phyloP scores from a whole-genome alignment of 2,329 filamentous ascomycete species.

The Trichothecium roseum region DNA sequence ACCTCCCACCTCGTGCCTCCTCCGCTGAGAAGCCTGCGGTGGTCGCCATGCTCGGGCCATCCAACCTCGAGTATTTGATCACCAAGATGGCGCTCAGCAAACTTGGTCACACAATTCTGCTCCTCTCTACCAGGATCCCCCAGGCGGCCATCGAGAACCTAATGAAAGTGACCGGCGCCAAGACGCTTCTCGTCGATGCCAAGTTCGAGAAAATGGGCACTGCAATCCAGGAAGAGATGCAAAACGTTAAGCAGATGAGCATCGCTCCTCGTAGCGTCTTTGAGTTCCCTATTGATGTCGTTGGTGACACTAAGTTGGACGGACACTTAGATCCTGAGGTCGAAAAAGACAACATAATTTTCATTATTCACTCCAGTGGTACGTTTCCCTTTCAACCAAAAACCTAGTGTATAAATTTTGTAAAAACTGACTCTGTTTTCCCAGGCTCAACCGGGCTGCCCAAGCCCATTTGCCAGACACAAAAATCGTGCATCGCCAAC shows the following conservation, averaged over 20 bases:
- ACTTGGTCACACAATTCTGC: conserved; percentile 39
- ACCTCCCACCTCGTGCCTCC: conserved; percentile 10
- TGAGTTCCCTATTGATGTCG: conserved; percentile 9
- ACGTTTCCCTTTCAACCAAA: too few relatives aligned
- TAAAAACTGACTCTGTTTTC: background rate
- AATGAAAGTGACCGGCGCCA: conserved; percentile 13
- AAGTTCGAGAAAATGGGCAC: conserved; percentile 12
- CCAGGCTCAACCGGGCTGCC: conserved; percentile 50
- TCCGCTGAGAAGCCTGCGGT: conserved; percentile 19
- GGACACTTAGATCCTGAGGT: conserved; percentile 2
- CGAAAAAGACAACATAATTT: conserved; percentile 14
- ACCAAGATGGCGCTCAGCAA: conserved; percentile 42
- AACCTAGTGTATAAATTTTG: too few relatives aligned
- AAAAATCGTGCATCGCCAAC: conserved; percentile 37
- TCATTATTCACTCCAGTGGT: conserved; percentile 20
- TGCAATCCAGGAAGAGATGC: conserved; percentile 8
- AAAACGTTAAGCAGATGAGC: conserved; percentile 11
- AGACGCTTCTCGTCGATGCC: conserved; percentile 14
- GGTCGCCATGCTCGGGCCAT: conserved; percentile 40
- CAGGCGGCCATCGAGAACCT: conserved; percentile 19
- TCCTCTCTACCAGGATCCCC: conserved; percentile 23
- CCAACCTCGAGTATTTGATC: conserved; percentile 43
- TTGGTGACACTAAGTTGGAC: conserved; percentile 12
- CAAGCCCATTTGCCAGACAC: conserved; percentile 50
- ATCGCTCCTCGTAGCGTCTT: conserved; percentile 15